Conservation (phyloP, 2,329 filamentous ascomycete species). For the Hymenoscyphus fructigenus region DNA sequence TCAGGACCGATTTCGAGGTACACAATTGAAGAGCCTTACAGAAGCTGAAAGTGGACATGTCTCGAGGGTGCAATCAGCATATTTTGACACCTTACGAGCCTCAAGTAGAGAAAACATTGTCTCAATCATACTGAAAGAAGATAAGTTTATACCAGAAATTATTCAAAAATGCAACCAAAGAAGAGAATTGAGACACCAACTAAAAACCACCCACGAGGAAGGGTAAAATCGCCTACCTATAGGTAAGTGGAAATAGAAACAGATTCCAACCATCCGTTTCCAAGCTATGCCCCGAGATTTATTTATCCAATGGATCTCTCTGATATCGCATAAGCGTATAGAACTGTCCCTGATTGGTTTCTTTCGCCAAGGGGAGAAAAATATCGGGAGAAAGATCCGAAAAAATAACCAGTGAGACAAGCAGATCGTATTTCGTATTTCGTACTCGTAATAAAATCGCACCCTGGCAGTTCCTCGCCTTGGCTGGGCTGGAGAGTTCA, state of each 20-base stretch:
- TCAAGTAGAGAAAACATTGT: slow-evolving; percentile 1
- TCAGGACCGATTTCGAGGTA: neutral
- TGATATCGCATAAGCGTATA: neutral
- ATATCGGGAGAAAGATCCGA: neutral
- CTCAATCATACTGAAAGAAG: neutral
- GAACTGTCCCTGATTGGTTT: neutral
- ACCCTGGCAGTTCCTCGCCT: neutral
- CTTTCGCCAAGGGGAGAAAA: neutral
- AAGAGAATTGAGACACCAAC: neutral
- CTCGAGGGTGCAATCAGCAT: slow-evolving; percentile 6
- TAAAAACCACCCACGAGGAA: too few relatives aligned
- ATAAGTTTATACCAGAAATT: neutral
- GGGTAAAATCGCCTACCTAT: too few relatives aligned
- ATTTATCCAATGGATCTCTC: too few relatives aligned
- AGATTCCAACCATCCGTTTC: neutral
- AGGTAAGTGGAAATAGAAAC: too few relatives aligned
- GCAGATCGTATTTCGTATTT: neutral
- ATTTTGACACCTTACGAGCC: neutral
- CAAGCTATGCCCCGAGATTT: neutral
- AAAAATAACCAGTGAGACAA: neutral
- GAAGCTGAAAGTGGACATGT: slow-evolving; percentile 7
- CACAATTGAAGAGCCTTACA: slow-evolving; percentile 1
- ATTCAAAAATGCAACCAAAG: neutral
- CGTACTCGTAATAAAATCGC: neutral
- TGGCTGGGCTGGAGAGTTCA: neutral